Percentiles rank a stretch among this genome's conserved stretches.
phyloP scores from a whole-genome alignment of 148 eudicot genomes.

The Beta vulgaris region DNA sequence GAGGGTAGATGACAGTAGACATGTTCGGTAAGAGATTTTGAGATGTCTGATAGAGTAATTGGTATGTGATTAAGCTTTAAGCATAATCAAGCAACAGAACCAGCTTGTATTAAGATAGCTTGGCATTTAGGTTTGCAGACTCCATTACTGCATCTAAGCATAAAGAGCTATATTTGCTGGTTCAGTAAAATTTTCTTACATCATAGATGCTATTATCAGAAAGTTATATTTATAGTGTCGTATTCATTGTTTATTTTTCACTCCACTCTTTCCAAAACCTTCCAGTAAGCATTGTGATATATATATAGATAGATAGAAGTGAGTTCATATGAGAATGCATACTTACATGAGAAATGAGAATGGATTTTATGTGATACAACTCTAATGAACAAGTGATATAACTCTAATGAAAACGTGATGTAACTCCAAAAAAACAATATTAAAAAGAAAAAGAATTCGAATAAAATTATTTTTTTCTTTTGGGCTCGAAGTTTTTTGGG shows the following conservation, averaged over 20 bases:
- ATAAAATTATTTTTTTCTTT: too few species aligned
- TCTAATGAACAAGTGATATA: too few species aligned
- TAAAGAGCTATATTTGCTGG: not conserved
- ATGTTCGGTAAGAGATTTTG: not conserved
- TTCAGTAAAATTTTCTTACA: not conserved
- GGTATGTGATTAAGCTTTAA: not conserved
- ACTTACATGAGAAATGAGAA: too few species aligned
- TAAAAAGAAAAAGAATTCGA: too few species aligned
- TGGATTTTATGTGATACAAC: too few species aligned
- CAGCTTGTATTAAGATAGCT: not conserved
- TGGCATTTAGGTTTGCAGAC: not conserved
- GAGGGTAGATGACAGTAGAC: not conserved
- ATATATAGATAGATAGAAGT: too few species aligned
- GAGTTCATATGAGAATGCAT: too few species aligned
- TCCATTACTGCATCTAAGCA: not conserved
- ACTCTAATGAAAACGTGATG: too few species aligned
- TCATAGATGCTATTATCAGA: not conserved
- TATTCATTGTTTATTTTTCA: not conserved
- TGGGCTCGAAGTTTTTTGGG: too few species aligned
- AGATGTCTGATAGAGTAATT: not conserved
- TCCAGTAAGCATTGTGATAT: not conserved
- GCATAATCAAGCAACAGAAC: not conserved
- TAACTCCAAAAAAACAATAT: too few species aligned
- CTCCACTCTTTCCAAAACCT: not conserved
- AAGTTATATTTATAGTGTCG: not conserved